Evolutionary conservation across 306 rosid species (phyloP), one percentile per base, ranked within the genome.

Genomic region (cucumber (Cucumis sativus)): DNA sequence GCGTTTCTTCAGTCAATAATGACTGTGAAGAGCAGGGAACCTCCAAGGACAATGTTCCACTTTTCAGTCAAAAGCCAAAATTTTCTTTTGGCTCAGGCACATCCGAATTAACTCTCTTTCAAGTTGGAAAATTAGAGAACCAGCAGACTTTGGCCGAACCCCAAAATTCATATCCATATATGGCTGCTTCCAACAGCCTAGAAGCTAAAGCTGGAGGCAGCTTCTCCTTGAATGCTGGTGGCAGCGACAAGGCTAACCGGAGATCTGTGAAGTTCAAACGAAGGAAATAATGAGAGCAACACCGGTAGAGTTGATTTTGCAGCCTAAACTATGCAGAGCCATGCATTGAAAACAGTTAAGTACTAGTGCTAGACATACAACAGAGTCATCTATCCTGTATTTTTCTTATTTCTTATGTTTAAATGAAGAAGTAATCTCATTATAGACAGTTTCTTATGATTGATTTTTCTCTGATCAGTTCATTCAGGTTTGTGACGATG

Each of bases 21-120:
- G 87, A 86, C 76, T 92, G 90, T 71, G 88, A 90, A 93, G 98
- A 87, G 79, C 93, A 91, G 83, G 86, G 92, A 80, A 89, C 90
- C 95, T 92, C 96, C 3, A 96, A 91, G 80, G 96, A 91, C 83
- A 88, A 83, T 39, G 77, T 86, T 72, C 80, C 95, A 68, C 76
- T 57, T 59, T 89, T 91, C 79, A 82, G 84, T 20, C 96, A 88
- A 78, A 89, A 80, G 35, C 79, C 84, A 9, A 7, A 79, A 72
- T 91, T 86, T 84, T 79, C 49, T 58, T 90, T 91, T 74, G 92
- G 89, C 61, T 76, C 87, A 64, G 41, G 84, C 7, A 10, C 79
- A n/a, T 7, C 82, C 86, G 84, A 41, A 52, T 60, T 58, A 21
- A 88, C 25, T 83, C 89, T 89, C 65, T 90, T 85, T 71, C 91